Conservation (phyloP, 768 basidiomycete species). For the Dacryopinax primogenitus region DNA sequence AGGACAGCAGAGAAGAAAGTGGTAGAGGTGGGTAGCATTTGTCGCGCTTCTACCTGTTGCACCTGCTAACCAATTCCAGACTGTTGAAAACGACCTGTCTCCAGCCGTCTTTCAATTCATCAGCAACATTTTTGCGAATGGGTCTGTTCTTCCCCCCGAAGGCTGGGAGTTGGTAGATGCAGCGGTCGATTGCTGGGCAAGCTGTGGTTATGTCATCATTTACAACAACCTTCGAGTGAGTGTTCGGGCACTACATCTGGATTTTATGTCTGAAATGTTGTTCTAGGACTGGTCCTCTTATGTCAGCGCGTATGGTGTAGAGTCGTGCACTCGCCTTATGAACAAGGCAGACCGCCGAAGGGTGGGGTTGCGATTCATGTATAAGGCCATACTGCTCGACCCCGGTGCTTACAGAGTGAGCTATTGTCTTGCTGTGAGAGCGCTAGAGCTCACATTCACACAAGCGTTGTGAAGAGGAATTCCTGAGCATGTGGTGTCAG, state of each 20-base stretch:
- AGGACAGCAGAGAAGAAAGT: conserved; percentile 38
- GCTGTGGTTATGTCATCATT: conserved; percentile 50
- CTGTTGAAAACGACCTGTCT: conserved; percentile 37
- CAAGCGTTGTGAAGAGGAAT: not conserved
- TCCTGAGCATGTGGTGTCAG: conserved; percentile 5
- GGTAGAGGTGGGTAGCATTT: conserved; percentile 35
- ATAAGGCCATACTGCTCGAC: conserved; percentile 43
- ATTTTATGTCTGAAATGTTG: not conserved
- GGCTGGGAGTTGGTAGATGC: conserved; percentile 34
- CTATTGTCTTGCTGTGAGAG: conserved; percentile 10
- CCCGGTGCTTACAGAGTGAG: conserved; percentile 48
- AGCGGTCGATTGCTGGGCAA: conserved; percentile 63
- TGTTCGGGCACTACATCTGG: not conserved
- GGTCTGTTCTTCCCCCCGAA: not conserved
- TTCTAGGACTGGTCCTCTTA: conserved; percentile 50
- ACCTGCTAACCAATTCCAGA: conserved; percentile 26
- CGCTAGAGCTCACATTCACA: not conserved
- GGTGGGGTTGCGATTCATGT: conserved; percentile 51
- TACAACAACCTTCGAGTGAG: conserved; percentile 37
- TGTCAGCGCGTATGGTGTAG: conserved; percentile 37
- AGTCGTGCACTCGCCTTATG: conserved; percentile 45
- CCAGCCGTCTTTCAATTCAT: conserved; percentile 46
- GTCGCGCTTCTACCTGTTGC: conserved; percentile 4
- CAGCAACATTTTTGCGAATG: conserved; percentile 35
- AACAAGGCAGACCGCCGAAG: conserved; percentile 41